Evolutionary conservation across 2,329 filamentous ascomycete genomes (phyloP).

Genomic region (Fusarium vanettenii): DNA sequence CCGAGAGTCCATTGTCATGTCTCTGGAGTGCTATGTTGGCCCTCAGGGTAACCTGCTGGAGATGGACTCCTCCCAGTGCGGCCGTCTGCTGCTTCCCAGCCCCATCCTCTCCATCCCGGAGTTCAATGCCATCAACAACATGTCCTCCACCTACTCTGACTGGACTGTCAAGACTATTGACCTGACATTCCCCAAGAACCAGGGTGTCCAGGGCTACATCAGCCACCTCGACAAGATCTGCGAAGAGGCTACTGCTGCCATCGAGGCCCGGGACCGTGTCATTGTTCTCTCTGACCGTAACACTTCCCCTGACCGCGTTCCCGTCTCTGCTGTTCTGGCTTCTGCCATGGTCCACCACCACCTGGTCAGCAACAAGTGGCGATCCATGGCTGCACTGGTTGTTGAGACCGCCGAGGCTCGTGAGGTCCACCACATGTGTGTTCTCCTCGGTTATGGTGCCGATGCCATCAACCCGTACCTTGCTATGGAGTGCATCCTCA

Average conservation of each 20-base stretch:
- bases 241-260: constrained; percentile 83
- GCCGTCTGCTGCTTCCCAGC: constrained; percentile 85
- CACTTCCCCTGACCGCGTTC: constrained; percentile 82
- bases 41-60: constrained; percentile 95
- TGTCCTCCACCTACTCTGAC: constrained; percentile 75
- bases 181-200: constrained; percentile 89
- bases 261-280: constrained; percentile 85
- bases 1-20: constrained; percentile 98
- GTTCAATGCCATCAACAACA: constrained; percentile 87
- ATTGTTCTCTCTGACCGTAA: constrained; percentile 91
- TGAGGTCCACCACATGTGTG: constrained; percentile 98
- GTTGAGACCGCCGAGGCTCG: constrained; percentile 95
- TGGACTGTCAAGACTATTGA: constrained; percentile 95
- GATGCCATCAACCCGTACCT: constrained; percentile 96
- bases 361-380: constrained; percentile 94
- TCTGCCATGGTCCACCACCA: constrained; percentile 97
- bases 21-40: constrained; percentile 93
- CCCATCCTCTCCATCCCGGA: constrained; percentile 90
- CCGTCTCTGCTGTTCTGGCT: constrained; percentile 87
- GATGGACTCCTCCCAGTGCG: constrained; percentile 92
- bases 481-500: constrained; percentile 94
- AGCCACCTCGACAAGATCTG: constrained; percentile 90
- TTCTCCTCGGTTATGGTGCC: constrained; percentile 94
- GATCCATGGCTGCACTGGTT: constrained; percentile 86
- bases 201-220: constrained; percentile 86